phyloP scores from a whole-genome alignment of 2,329 filamentous ascomycete genomes.

The Colletotrichum destructivum region DNA sequence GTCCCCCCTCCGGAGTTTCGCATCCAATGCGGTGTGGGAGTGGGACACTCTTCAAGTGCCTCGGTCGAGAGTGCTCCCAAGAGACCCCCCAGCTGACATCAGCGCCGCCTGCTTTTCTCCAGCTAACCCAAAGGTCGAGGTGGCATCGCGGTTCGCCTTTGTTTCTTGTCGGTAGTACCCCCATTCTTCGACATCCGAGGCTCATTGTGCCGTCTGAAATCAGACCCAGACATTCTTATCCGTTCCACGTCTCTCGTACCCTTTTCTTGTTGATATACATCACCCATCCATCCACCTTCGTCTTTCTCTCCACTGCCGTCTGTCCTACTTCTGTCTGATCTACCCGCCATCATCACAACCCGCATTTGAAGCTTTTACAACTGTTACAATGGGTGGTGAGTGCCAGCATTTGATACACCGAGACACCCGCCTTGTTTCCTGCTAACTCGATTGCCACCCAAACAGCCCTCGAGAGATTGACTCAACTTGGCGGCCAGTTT shows the following conservation, averaged over 20 bases:
- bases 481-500: constrained; percentile 75
- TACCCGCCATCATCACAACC: constrained; percentile 3
- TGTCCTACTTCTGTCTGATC: background rate
- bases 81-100: constrained; percentile 39
- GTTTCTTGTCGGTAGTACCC: constrained; percentile 8
- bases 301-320: background rate
- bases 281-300: constrained; percentile 5
- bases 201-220: constrained; percentile 32
- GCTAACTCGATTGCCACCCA: background rate
- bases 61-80: constrained; percentile 27
- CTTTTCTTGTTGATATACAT: constrained; percentile 16
- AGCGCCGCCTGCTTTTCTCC: constrained; percentile 26
- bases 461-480: constrained; percentile 70
- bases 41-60: constrained; percentile 31
- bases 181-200: constrained; percentile 38
- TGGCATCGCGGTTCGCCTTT: constrained; percentile 23
- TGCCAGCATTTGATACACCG: constrained; percentile 42
- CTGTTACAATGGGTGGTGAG: constrained; percentile 56
- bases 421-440: background rate
- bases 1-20: constrained; percentile 26
- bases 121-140: constrained; percentile 1
- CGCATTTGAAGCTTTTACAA: constrained; percentile 26
- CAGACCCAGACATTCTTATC: constrained; percentile 24
- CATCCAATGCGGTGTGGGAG: constrained; percentile 36
- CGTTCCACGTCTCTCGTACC: background rate